phyloP scores from a whole-genome alignment of 148 eudicot genomes.

The Arctostaphylos glauca region DNA sequence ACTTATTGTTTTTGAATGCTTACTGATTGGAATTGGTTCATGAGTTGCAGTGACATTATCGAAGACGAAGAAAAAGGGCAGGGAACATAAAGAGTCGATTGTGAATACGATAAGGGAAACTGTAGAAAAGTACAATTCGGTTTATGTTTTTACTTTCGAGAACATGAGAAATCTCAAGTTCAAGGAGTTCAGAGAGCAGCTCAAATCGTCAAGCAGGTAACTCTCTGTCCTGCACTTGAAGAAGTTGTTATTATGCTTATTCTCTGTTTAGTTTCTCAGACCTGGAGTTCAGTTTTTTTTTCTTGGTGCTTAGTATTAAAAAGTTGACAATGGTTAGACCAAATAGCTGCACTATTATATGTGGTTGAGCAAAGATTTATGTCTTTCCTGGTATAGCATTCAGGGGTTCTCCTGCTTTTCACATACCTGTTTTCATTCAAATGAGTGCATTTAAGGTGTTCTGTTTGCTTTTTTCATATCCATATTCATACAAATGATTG shows the following conservation, averaged over 20 bases:
- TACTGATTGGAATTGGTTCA: background rate
- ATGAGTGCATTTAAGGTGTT: background rate
- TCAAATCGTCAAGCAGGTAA: constrained; percentile 76
- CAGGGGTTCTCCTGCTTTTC: too few species aligned
- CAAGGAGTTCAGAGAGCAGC: constrained; percentile 80
- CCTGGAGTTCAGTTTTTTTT: background rate
- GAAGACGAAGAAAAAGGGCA: constrained; percentile 94
- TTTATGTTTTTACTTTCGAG: constrained; percentile 68
- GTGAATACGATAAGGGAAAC: constrained; percentile 71
- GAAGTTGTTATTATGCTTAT: background rate
- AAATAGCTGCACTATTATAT: background rate
- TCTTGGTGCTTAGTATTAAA: background rate
- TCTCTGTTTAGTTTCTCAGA: background rate
- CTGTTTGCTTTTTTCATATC: background rate
- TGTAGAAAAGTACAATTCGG: constrained; percentile 56
- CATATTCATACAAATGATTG: background rate
- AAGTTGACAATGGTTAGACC: background rate
- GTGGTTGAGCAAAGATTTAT: background rate
- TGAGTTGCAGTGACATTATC: constrained; percentile 73
- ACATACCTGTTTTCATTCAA: too few species aligned
- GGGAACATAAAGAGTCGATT: constrained; percentile 69
- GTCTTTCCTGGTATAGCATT: background rate
- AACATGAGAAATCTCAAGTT: constrained; percentile 96
- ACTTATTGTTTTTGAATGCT: background rate
- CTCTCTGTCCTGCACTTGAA: background rate